phyloP scores from a whole-genome alignment of 23 red algal species.

The Gracilaria caudata region DNA sequence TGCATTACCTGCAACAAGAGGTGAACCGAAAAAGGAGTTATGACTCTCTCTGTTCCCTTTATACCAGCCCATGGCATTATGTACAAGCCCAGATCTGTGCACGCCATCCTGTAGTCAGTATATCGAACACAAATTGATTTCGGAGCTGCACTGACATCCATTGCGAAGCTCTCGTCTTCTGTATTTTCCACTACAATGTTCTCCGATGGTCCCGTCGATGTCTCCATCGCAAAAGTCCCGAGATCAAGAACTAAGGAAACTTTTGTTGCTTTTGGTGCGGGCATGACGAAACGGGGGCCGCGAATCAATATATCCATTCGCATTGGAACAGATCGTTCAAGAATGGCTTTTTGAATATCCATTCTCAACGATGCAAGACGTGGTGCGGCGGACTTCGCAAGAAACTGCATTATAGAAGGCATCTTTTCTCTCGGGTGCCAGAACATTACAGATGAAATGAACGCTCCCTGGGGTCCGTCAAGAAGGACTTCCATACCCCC shows the following conservation, averaged over 20 bases:
- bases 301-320: conserved; percentile 78
- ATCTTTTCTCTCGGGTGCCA: conserved; percentile 76
- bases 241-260: conserved; percentile 71
- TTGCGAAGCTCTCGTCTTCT: not conserved
- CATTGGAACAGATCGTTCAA: conserved; percentile 72
- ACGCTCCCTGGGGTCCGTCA: conserved; percentile 68
- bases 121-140: conserved; percentile 50
- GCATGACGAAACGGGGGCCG: conserved; percentile 75
- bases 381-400: conserved; percentile 62
- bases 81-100: conserved; percentile 71
- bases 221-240: conserved; percentile 85
- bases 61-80: conserved; percentile 36
- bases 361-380: conserved; percentile 79
- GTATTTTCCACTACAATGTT: conserved; percentile 15
- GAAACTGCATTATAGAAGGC: conserved; percentile 78
- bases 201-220: conserved; percentile 49
- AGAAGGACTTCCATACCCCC: conserved; percentile 76
- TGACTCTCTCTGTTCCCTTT: conserved; percentile 53
- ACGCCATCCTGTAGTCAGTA: conserved; percentile 68
- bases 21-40: conserved; percentile 77
- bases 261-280: conserved; percentile 20
- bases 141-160: not conserved
- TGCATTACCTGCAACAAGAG: conserved; percentile 69
- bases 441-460: conserved; percentile 55
- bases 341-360: conserved; percentile 77